Percentiles rank a stretch among this genome's conserved stretches.
phyloP scores from a whole-genome alignment of 2,329 filamentous ascomycete genomes.

The Penicillium sp. region DNA sequence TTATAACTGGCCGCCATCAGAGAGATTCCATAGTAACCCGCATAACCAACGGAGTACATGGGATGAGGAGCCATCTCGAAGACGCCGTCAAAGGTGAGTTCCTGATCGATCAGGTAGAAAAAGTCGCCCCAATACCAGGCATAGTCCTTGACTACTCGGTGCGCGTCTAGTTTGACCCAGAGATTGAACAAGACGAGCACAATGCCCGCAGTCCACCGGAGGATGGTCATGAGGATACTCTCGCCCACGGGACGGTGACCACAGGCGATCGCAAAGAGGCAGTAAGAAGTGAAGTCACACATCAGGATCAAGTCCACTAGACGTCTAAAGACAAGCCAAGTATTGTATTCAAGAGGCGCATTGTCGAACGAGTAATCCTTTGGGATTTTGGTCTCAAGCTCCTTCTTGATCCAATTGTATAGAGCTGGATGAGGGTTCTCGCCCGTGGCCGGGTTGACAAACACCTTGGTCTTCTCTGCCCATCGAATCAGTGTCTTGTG shows the following conservation, averaged over 20 bases:
- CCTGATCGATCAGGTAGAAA: constrained; percentile 97
- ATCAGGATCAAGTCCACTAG: constrained; percentile 96
- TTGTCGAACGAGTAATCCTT: constrained; percentile 91
- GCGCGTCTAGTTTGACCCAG: constrained; percentile 97
- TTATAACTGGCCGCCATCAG: constrained; percentile 98
- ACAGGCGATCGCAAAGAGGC: constrained; percentile 90
- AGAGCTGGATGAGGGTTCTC: constrained; percentile 80
- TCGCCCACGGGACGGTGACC: constrained; percentile 74
- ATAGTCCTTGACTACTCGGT: constrained; percentile 97
- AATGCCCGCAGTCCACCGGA: constrained; percentile 79
- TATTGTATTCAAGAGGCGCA: constrained; percentile 97
- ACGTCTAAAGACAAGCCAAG: constrained; percentile 93
- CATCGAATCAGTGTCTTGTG: constrained; percentile 82
- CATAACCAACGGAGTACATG: constrained; percentile 98
- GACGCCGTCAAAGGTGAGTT: constrained; percentile 95
- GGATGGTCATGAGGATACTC: constrained; percentile 64
- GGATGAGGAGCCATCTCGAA: constrained; percentile 99
- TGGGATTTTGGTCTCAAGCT: constrained; percentile 92
- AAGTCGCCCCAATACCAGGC: constrained; percentile 99
- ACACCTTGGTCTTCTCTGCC: constrained; percentile 83
- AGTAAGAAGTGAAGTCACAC: constrained; percentile 98
- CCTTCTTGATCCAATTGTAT: constrained; percentile 80
- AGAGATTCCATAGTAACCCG: constrained; percentile 96
- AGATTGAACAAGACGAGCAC: constrained; percentile 88
- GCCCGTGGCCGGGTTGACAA: constrained; percentile 79